These are phyloP conservation scores for Gigaspora rosea DNA, from an alignment of 192 early-diverging fungal genomes.

Conservation along the genomic window DNA sequence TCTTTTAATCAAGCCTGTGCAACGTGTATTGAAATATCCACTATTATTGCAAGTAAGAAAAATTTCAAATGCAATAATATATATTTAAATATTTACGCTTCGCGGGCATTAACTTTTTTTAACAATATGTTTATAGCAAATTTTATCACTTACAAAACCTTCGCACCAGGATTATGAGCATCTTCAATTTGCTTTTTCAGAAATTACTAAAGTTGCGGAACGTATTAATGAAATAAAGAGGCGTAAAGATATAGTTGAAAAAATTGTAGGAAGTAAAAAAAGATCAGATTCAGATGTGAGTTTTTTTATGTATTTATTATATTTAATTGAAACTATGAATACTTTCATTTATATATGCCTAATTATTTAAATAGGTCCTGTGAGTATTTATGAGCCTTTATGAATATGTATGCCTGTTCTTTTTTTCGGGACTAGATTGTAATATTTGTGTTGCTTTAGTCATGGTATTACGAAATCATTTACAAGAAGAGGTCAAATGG, in stretches of 20 bases:
- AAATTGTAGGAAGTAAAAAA: conserved; percentile 74
- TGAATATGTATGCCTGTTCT: not conserved
- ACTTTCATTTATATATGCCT: not conserved
- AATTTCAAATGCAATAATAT: not conserved
- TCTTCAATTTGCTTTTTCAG: conserved; percentile 48
- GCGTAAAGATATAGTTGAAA: conserved; percentile 84
- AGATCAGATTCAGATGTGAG: conserved; percentile 71
- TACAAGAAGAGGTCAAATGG: conserved; percentile 57
- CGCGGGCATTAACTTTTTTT: conserved; percentile 17
- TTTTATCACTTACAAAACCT: conserved; percentile 57
- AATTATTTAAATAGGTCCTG: conserved; percentile 4
- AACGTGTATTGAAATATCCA: conserved; percentile 97
- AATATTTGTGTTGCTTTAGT: conserved; percentile 40
- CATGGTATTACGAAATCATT: conserved; percentile 78
- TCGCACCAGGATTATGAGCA: conserved; percentile 60
- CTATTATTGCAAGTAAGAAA: conserved; percentile 70
- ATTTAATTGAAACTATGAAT: not conserved
- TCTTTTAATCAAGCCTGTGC: conserved; percentile 94
- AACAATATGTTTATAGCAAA: conserved; percentile 37
- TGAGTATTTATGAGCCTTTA: not conserved
- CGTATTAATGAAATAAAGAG: conserved; percentile 85
- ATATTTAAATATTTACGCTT: not conserved
- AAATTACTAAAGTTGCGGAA: conserved; percentile 69
- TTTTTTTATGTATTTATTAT: not conserved
- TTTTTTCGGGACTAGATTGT: not conserved